These are phyloP conservation scores for Boletellus sp. DNA, from an alignment of 768 basidiomycete species.

Conservation along the genomic window DNA sequence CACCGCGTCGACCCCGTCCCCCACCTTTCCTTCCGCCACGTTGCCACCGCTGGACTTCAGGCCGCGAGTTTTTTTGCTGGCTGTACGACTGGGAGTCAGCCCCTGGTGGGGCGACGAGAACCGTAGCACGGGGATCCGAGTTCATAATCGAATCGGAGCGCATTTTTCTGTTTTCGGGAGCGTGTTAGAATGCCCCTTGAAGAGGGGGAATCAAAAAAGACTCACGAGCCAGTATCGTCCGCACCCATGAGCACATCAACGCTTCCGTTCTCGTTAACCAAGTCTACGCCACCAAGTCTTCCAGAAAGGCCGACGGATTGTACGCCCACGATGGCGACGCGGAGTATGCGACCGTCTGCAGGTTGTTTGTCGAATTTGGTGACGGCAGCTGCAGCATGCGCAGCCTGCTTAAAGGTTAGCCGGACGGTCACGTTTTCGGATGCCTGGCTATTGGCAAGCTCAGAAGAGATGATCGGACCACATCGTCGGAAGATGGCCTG, in stretches of 20 bases:
- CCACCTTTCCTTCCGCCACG: conserved; percentile 26
- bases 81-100: conserved; percentile 51
- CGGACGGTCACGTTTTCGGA: conserved; percentile 53
- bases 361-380: conserved; percentile 74
- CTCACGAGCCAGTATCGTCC: conserved; percentile 51
- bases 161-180: conserved; percentile 59
- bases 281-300: conserved; percentile 52
- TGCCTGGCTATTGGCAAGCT: conserved; percentile 12
- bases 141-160: conserved; percentile 72
- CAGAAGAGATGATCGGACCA: conserved; percentile 53
- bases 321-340: conserved; percentile 60
- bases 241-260: conserved; percentile 57
- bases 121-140: conserved; percentile 59
- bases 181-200: background rate
- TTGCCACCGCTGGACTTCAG: conserved; percentile 25
- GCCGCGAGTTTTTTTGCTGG: conserved; percentile 27
- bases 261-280: conserved; percentile 37
- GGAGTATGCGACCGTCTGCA: conserved; percentile 75
- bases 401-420: conserved; percentile 64
- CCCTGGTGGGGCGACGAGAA: conserved; percentile 68
- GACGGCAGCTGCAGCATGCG: conserved; percentile 64
- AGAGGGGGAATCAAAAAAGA: background rate
- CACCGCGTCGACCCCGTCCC: conserved; percentile 21
- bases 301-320: conserved; percentile 53
- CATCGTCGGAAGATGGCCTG: conserved; percentile 79